These are phyloP conservation scores for Meyerozyma sp. DNA, from an alignment of 1,139 yeast species.

Conservation along the genomic window DNA sequence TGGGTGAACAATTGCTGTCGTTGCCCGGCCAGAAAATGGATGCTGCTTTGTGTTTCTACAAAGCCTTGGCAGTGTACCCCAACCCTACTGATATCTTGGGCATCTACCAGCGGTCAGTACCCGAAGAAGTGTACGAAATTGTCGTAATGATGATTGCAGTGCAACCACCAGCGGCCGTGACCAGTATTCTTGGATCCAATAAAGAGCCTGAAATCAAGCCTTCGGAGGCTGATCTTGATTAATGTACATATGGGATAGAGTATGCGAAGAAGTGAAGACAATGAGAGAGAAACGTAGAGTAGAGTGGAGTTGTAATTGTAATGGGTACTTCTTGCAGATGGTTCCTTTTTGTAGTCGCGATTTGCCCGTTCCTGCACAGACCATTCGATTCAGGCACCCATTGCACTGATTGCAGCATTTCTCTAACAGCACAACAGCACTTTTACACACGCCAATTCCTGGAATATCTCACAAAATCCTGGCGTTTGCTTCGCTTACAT, in stretches of 20 bases:
- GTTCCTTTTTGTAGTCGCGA: no score
- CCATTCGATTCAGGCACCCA: neutral
- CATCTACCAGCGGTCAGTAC: conserved; percentile 83
- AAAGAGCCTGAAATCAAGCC: conserved; percentile 16
- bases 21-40: conserved; percentile 59
- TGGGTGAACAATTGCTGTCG: conserved; percentile 70
- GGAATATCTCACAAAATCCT: no score
- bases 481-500: no score
- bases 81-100: conserved; percentile 88
- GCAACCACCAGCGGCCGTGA: conserved; percentile 79
- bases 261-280: neutral
- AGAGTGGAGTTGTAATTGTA: no score
- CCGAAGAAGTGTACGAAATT: conserved; percentile 74
- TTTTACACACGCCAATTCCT: no score
- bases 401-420: neutral
- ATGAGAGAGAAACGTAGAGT: no score
- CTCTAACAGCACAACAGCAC: neutral
- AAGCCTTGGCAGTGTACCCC: conserved; percentile 92
- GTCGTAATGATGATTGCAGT: conserved; percentile 85
- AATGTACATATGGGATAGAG: conserved; percentile 6
- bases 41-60: conserved; percentile 87
- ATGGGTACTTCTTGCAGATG: no score
- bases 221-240: conserved; percentile 37
- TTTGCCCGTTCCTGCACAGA: neutral
- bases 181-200: conserved; percentile 50